Evolutionary conservation across 768 basidiomycete genomes (phyloP), one percentile per base, ranked within the genome.

Genomic region (Podaxis carcinomalis): DNA sequence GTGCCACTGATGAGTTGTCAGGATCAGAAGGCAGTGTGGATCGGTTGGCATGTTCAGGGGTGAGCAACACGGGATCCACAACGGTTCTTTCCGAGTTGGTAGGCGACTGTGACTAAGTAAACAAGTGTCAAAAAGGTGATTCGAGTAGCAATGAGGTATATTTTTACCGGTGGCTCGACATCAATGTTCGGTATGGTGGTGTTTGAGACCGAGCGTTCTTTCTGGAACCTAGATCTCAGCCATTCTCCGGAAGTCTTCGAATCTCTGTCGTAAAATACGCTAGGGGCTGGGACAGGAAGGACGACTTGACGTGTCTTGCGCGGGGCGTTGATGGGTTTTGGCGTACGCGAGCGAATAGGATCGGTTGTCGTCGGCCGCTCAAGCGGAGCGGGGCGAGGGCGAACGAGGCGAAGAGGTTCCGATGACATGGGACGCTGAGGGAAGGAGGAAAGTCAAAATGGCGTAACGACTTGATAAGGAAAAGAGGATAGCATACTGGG

Each of bases 101-200:
- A 7, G 74, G 74, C 3, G 80, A 74, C 42, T 74, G 72, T 5
- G 79, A 78, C 80, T 83, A 21, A 25, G 16, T 23, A 1, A 47
- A 59, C 11, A 37, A 47, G 42, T n/a, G 51, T 60, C 46, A 52
- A 27, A 36, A 14, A 56, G 42, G 28, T 39, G 6, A 32, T 9
- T 28, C 2, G 28, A 47, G 37, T 2, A 27, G 51, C 25, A 59
- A 10, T n/a, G 25, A 54, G n/a, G 21, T 21, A 32, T 21, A 23
- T 23, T 23, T 77, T 35, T 65, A 82, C 82, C 11, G 82, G 82
- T 14, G 82, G 74, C 67, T 80, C 74, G 32, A 83, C 73, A 39
- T 77, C 63, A 56, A 82, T 83, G 39, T 73, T 71, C 2, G 76
- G 77, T 19, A 81, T 72, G 40, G 73, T 75, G 14, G 68, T 65